Percentiles rank a stretch among this genome's conserved stretches.
These are phyloP conservation scores for Venturia aucupariae DNA, from an alignment of 2,329 filamentous ascomycete species.

Conservation along the genomic window DNA sequence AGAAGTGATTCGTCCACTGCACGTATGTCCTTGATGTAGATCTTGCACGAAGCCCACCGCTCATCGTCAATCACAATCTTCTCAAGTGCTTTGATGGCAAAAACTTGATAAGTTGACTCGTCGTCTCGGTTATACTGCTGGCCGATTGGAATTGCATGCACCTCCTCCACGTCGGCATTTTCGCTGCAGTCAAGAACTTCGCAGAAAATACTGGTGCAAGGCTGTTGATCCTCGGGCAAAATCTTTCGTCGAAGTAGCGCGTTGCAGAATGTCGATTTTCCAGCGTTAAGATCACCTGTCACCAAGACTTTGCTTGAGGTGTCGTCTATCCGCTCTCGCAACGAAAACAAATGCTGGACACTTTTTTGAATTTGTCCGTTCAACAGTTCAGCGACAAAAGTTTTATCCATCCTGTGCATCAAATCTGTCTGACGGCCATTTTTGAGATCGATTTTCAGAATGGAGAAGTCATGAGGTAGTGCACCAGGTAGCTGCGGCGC, in stretches of 20 bases:
- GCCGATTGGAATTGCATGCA: constrained; percentile 86
- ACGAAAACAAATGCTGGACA: constrained; percentile 75
- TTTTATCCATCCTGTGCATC: constrained; percentile 89
- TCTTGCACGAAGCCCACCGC: constrained; percentile 88
- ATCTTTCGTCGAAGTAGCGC: constrained; percentile 88
- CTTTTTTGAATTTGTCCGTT: constrained; percentile 93
- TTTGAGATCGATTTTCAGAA: constrained; percentile 90
- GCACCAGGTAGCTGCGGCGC: constrained; percentile 69
- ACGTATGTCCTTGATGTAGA: constrained; percentile 87
- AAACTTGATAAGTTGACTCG: constrained; percentile 90
- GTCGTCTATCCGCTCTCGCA: constrained; percentile 92
- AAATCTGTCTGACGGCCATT: constrained; percentile 78
- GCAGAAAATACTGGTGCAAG: constrained; percentile 96
- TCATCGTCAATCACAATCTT: constrained; percentile 83
- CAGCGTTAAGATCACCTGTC: constrained; percentile 91
- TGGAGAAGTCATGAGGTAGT: constrained; percentile 70
- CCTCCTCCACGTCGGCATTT: constrained; percentile 85
- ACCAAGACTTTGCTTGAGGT: constrained; percentile 94
- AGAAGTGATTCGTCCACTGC: constrained; percentile 86
- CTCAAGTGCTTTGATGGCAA: constrained; percentile 66
- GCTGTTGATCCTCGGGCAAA: constrained; percentile 92
- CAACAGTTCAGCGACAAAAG: constrained; percentile 77
- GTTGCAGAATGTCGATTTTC: constrained; percentile 98
- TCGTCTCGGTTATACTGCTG: constrained; percentile 75
- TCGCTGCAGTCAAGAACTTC: constrained; percentile 89